Evolutionary conservation across 306 rosid species (phyloP).

Genomic region (Sindora glabra): DNA sequence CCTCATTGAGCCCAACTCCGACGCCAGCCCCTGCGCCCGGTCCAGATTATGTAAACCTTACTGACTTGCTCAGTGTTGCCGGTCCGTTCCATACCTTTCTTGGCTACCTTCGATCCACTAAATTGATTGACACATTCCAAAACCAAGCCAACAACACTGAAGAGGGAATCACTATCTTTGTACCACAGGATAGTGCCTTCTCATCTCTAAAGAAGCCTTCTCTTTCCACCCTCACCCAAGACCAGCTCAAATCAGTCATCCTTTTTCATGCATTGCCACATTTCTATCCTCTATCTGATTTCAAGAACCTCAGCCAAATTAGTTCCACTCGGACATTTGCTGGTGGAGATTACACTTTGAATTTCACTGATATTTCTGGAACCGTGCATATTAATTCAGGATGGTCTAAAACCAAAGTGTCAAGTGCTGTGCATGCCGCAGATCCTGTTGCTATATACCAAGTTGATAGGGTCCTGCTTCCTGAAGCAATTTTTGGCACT

Average conservation of each 20-base stretch:
- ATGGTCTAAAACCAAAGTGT: conserved; percentile 74
- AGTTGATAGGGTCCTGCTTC: conserved; percentile 72
- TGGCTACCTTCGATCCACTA: conserved; percentile 56
- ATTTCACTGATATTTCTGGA: conserved; percentile 75
- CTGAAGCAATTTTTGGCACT: conserved; percentile 83
- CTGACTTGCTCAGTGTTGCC: conserved; percentile 63
- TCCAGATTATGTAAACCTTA: conserved; percentile 60
- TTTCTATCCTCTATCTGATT: conserved; percentile 66
- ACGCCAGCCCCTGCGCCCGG: conserved; percentile 81
- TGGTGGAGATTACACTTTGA: conserved; percentile 62
- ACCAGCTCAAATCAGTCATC: conserved; percentile 58
- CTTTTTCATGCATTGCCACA: conserved; percentile 85
- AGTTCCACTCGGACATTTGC: conserved; percentile 68
- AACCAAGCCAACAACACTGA: conserved; percentile 92
- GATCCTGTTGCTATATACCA: conserved; percentile 80
- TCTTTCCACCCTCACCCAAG: conserved; percentile 55
- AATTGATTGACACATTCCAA: conserved; percentile 77
- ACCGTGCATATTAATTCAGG: conserved; percentile 54
- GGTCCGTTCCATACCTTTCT: conserved; percentile 93
- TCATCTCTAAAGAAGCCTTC: conserved; percentile 53
- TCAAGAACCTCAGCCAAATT: conserved; percentile 55
- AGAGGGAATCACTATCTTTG: conserved; percentile 87
- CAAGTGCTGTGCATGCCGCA: conserved; percentile 80
- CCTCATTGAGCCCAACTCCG: conserved; percentile 59
- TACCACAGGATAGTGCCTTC: conserved; percentile 67